Percentiles rank a stretch among this genome's conserved stretches.
These are phyloP conservation scores for Cerioporus squamosus DNA, from an alignment of 1,284 basidiomycete species.

Conservation along the genomic window DNA sequence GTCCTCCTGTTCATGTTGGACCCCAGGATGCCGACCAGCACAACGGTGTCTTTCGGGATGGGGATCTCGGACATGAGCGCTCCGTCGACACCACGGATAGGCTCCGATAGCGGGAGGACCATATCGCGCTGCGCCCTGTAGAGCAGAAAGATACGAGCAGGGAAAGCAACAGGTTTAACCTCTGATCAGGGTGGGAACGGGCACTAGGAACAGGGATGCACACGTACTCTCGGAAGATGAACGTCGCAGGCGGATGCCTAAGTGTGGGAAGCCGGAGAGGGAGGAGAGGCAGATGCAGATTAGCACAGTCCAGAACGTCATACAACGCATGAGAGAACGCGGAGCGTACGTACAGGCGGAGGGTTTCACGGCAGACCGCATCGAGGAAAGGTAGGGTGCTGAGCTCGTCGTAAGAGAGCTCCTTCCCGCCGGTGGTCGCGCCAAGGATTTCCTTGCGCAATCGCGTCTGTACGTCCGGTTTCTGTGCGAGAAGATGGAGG, in stretches of 20 bases:
- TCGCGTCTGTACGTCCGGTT: conserved; percentile 19
- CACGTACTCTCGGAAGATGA: conserved; percentile 28
- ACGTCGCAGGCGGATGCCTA: conserved; percentile 24
- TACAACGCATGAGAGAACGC: background rate
- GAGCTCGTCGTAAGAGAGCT: conserved; percentile 37
- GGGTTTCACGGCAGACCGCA: conserved; percentile 38
- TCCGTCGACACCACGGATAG: conserved; percentile 33
- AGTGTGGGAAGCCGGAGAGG: conserved; percentile 4
- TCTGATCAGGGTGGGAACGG: conserved; percentile 6
- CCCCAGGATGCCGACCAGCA: conserved; percentile 32
- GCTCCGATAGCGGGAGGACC: conserved; percentile 32
- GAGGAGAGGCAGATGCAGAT: background rate
- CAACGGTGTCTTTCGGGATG: conserved; percentile 44
- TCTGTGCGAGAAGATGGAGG: conserved; percentile 32
- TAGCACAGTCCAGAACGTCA: conserved; percentile 3
- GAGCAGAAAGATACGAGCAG: background rate
- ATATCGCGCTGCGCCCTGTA: conserved; percentile 31
- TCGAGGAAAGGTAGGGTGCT: conserved; percentile 38
- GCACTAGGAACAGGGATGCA: background rate
- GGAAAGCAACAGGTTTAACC: background rate
- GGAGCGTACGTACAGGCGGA: conserved; percentile 29
- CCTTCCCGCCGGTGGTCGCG: conserved; percentile 24
- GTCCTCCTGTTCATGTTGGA: conserved; percentile 33
- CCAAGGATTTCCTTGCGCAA: conserved; percentile 32
- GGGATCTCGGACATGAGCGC: conserved; percentile 42